phyloP scores from a whole-genome alignment of 306 rosid species.

The Canavalia gladiata region DNA sequence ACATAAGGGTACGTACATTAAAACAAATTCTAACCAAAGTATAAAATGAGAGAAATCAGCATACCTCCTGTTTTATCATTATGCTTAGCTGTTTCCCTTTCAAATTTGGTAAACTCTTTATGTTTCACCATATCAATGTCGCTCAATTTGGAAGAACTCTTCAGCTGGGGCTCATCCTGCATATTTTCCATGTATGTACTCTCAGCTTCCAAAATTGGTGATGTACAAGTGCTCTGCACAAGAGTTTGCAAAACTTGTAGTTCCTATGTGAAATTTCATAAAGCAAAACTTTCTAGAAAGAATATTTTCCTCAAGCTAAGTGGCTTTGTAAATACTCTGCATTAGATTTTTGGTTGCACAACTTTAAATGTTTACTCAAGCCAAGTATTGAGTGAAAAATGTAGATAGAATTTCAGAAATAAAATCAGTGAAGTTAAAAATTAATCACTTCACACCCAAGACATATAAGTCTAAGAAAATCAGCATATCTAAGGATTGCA shows the following conservation, averaged over 20 bases:
- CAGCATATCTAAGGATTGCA: constrained; percentile 18
- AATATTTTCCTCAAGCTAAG: constrained; percentile 45
- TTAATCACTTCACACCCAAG: constrained; percentile 3
- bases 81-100: constrained; percentile 49
- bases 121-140: constrained; percentile 48
- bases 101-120: constrained; percentile 47
- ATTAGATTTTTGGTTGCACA: neutral
- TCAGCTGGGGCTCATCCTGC: constrained; percentile 58
- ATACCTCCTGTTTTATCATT: constrained; percentile 55
- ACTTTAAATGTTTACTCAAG: constrained; percentile 14
- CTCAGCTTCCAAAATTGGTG: constrained; percentile 63
- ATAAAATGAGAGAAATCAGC: constrained; percentile 33
- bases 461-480: neutral
- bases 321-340: constrained; percentile 29
- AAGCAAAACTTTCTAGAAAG: constrained; percentile 49
- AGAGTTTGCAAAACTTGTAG: constrained; percentile 57
- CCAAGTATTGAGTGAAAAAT: neutral
- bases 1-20: neutral
- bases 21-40: constrained; percentile 13
- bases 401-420: constrained; percentile 2
- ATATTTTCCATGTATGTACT: constrained; percentile 56
- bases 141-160: constrained; percentile 56
- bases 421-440: constrained; percentile 8
- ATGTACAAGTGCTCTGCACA: constrained; percentile 72
- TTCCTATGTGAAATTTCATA: constrained; percentile 53